These are phyloP conservation scores for Moesziomyces sp. DNA, from an alignment of 1,284 basidiomycete genomes.

Conservation along the genomic window DNA sequence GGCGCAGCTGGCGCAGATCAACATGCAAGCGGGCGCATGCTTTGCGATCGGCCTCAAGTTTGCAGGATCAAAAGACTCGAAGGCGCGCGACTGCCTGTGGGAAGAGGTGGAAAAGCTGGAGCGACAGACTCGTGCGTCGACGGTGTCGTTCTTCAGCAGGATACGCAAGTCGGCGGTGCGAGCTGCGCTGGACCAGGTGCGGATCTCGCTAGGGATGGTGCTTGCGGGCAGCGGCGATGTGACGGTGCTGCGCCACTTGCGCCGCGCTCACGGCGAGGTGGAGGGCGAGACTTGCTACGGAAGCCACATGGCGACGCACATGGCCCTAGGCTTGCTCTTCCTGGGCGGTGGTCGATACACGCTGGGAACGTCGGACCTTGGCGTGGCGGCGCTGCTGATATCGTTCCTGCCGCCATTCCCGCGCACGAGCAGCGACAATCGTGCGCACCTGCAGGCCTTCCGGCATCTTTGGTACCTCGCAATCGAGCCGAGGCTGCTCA, in stretches of 20 bases:
- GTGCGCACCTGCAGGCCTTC: slow-evolving; percentile 89
- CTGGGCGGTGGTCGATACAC: slow-evolving; percentile 93
- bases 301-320: slow-evolving; percentile 88
- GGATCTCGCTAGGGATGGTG: slow-evolving; percentile 85
- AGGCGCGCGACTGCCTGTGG: slow-evolving; percentile 84
- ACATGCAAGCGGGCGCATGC: slow-evolving; percentile 78
- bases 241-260: slow-evolving; percentile 84
- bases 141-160: slow-evolving; percentile 45
- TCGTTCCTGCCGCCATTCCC: slow-evolving; percentile 79
- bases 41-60: slow-evolving; percentile 92
- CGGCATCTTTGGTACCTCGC: slow-evolving; percentile 96
- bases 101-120: slow-evolving; percentile 80
- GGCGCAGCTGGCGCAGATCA: slow-evolving; percentile 56
- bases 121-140: slow-evolving; percentile 69
- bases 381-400: slow-evolving; percentile 86
- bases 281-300: slow-evolving; percentile 75
- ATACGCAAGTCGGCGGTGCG: slow-evolving; percentile 79
- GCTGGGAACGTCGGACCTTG: slow-evolving; percentile 87
- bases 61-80: slow-evolving; percentile 74
- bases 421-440: slow-evolving; percentile 82
- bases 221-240: slow-evolving; percentile 98
- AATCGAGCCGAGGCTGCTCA: slow-evolving; percentile 89
- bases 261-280: slow-evolving; percentile 90
- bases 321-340: slow-evolving; percentile 91
- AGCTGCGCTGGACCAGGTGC: slow-evolving; percentile 86